Conservation (phyloP, 345 rosid species). For the Syzygium oleosum region DNA sequence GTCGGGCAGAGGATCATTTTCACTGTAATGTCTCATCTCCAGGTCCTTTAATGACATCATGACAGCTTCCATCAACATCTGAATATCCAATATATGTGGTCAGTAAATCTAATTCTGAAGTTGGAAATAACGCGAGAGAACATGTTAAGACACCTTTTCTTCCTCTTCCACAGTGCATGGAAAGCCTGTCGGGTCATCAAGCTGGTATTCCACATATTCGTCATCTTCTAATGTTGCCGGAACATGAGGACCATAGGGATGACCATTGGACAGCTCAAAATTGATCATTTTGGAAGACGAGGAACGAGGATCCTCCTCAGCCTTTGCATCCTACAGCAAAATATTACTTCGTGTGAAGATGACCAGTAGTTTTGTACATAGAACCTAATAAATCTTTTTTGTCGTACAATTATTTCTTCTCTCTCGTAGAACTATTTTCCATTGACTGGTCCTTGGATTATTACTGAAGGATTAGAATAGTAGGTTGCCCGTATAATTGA, state of each 20-base stretch:
- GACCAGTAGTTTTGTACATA: not conserved
- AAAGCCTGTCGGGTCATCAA: slow-evolving; percentile 27
- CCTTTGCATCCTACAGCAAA: not conserved
- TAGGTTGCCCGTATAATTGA: not conserved
- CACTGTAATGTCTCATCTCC: slow-evolving; percentile 8
- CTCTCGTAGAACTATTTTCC: not conserved
- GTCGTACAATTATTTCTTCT: not conserved
- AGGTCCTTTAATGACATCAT: slow-evolving; percentile 32
- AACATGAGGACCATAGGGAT: slow-evolving; percentile 22
- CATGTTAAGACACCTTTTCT: slow-evolving; percentile 22
- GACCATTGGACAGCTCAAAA: slow-evolving; percentile 32
- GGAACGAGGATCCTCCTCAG: slow-evolving; percentile 1
- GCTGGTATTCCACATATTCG: slow-evolving; percentile 32
- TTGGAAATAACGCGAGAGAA: not conserved
- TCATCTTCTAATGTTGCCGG: slow-evolving; percentile 22
- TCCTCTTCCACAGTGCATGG: slow-evolving; percentile 38
- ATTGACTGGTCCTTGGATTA: not conserved
- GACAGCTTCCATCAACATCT: slow-evolving; percentile 43
- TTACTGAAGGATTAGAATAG: not conserved
- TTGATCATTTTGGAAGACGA: slow-evolving; percentile 32
- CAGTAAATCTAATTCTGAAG: not conserved
- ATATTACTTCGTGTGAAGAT: not conserved
- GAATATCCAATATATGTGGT: not conserved
- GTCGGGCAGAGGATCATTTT: not conserved
- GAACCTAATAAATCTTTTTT: not conserved